Evolutionary conservation across 495 filamentous ascomycete species (phyloP).

Genomic region (Melanomma pulvis-pyrius): DNA sequence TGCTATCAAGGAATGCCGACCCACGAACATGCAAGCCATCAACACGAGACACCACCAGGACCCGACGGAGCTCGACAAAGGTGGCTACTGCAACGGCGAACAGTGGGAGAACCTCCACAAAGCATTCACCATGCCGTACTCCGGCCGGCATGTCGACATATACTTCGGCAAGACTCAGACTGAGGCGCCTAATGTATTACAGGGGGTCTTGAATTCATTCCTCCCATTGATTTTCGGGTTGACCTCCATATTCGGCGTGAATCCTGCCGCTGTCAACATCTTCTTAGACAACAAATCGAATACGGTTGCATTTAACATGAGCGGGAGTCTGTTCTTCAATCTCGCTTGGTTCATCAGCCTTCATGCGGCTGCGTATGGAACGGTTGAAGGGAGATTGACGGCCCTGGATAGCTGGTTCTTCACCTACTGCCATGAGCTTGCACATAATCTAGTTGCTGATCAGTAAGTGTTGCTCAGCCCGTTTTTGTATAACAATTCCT

Average conservation of each 20-base stretch:
- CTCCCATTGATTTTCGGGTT: constrained; percentile 69
- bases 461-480: constrained; percentile 47
- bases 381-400: constrained; percentile 43
- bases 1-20: constrained; percentile 77
- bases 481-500: background rate
- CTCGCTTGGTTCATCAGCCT: constrained; percentile 81
- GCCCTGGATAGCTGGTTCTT: constrained; percentile 91
- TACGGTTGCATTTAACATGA: constrained; percentile 90
- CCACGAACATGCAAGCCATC: constrained; percentile 58
- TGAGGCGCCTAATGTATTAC: constrained; percentile 16
- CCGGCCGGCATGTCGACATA: constrained; percentile 59
- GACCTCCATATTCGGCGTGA: constrained; percentile 69
- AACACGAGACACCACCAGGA: constrained; percentile 34
- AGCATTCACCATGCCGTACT: constrained; percentile 62
- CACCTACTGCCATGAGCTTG: constrained; percentile 86
- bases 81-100: constrained; percentile 84
- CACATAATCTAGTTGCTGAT: constrained; percentile 82
- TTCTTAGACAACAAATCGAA: constrained; percentile 79
- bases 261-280: constrained; percentile 66
- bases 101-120: constrained; percentile 79
- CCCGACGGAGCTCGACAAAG: constrained; percentile 68
- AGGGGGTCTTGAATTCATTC: constrained; percentile 66
- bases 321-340: constrained; percentile 91
- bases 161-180: constrained; percentile 51
- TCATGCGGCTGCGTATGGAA: constrained; percentile 55